Evolutionary conservation across 495 filamentous ascomycete species (phyloP).

Genomic region (Penicillium longicatenatum): DNA sequence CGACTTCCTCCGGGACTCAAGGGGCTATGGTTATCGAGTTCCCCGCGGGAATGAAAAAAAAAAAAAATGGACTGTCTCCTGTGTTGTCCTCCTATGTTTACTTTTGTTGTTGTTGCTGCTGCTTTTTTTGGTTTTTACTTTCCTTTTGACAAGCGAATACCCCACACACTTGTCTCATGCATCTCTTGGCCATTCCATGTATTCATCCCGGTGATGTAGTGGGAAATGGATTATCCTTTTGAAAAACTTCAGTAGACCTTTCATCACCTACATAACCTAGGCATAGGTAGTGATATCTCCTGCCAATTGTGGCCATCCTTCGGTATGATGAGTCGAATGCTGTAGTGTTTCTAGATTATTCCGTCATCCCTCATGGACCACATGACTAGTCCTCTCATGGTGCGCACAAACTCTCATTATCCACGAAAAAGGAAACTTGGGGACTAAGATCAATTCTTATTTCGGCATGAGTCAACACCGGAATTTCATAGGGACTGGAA

Average conservation of each 20-base stretch:
- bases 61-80: too few species aligned
- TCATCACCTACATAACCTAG: background rate
- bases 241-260: background rate
- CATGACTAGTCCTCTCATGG: background rate
- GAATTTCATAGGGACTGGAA: background rate
- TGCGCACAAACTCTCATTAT: background rate
- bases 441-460: background rate
- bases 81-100: too few species aligned
- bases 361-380: background rate
- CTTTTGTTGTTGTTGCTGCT: background rate
- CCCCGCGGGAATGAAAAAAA: background rate
- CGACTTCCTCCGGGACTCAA: background rate
- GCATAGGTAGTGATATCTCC: background rate
- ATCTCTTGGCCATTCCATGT: slow-evolving; percentile 3
- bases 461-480: background rate
- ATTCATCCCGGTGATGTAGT: background rate
- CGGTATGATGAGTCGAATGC: background rate
- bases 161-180: slow-evolving; percentile 20
- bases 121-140: background rate
- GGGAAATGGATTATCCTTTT: background rate
- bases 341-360: background rate
- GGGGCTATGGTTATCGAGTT: background rate
- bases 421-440: background rate
- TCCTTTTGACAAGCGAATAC: slow-evolving; percentile 30
- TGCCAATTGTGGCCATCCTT: background rate